Base-by-base conservation (phyloP, 2,329 filamentous ascomycete genomes). In the Venturia nashicola region DNA sequence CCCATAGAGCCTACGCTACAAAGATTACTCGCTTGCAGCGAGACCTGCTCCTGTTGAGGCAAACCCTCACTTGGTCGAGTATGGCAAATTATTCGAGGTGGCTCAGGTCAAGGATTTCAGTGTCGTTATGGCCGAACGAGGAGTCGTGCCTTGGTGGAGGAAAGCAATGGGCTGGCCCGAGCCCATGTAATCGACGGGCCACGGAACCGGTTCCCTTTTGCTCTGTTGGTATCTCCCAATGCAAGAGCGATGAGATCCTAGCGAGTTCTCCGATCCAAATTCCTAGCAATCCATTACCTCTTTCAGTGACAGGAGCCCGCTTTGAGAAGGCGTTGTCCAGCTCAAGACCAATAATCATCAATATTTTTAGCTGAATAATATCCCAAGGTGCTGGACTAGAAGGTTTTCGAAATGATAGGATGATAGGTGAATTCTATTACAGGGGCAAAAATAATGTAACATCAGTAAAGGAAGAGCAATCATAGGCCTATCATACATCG, bases 1-100 rank as follows among this genome's bases (percentile, higher is more conserved):
- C 48, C 4, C 18, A 23, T 16, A 44, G 64, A 43, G 59, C 36
- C 42, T 60, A 18, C 36, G 59, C 0, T 90, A 90, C 74, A 90
- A 90, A 68, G 87, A 90, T 72, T 90, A 86, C 62, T 84, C 87
- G 66, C 80, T 89, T 59, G 82, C 80, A 8, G 77, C 76, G 18
- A 81, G 82, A 67, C 83, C 84, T 11, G 80, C 73, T 3, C 68
- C 68, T 11, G 67, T 78, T 18, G 66, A 67, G n/a, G 65, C 61
- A 61, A 18, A 42, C 65, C 32, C 46, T 27, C 20, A 51, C 8
- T 9, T 12, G 9, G 20, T 62, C 66, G 23, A 76, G 75, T 2
- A 76, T 83, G 62, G 76, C 2, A 77, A 76, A 61, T 67, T 80
- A 6, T 70, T 81, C 61, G 87, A 90, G 72, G 81, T 85, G 1